Evolutionary conservation across 495 filamentous ascomycete genomes (phyloP).

Genomic region (Ascodesmis nigricans): DNA sequence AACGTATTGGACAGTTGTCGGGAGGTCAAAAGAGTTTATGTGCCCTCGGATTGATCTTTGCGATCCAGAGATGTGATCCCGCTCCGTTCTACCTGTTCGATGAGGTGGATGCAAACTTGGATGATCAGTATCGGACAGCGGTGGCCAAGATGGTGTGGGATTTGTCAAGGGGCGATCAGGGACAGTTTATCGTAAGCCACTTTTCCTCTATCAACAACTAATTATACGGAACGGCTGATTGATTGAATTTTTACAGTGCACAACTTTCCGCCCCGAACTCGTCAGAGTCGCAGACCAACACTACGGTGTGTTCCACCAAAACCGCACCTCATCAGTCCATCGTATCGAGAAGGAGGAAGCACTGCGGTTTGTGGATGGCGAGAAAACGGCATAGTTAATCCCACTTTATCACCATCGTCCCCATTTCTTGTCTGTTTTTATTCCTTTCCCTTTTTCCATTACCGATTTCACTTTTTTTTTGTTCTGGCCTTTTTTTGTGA

Average conservation of each 20-base stretch:
- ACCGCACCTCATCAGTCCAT: constrained; percentile 82
- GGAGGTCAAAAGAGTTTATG: constrained; percentile 90
- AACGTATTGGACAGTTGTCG: constrained; percentile 87
- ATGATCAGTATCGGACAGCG: constrained; percentile 89
- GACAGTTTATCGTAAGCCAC: constrained; percentile 28
- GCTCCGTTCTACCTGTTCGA: constrained; percentile 98
- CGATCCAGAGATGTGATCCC: constrained; percentile 94
- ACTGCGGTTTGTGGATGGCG: constrained; percentile 75
- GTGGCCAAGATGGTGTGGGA: constrained; percentile 70
- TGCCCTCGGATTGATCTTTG: constrained; percentile 88
- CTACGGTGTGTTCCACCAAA: constrained; percentile 84
- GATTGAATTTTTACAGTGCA: constrained; percentile 29
- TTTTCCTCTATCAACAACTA: background rate
- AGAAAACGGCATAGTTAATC: constrained; percentile 9
- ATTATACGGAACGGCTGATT: no score
- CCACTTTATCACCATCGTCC: background rate
- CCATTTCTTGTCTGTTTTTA: constrained; percentile 3
- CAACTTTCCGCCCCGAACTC: constrained; percentile 95
- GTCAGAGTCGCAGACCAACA: constrained; percentile 87
- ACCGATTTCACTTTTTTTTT: constrained; percentile 3
- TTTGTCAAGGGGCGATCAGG: constrained; percentile 33
- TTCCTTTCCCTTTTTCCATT: constrained; percentile 1
- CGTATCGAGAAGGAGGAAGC: constrained; percentile 73
- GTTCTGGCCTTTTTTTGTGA: constrained; percentile 3
- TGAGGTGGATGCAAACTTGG: constrained; percentile 95